These are phyloP conservation scores for Mycena vulgaris DNA, from an alignment of 768 basidiomycete genomes.

Conservation along the genomic window DNA sequence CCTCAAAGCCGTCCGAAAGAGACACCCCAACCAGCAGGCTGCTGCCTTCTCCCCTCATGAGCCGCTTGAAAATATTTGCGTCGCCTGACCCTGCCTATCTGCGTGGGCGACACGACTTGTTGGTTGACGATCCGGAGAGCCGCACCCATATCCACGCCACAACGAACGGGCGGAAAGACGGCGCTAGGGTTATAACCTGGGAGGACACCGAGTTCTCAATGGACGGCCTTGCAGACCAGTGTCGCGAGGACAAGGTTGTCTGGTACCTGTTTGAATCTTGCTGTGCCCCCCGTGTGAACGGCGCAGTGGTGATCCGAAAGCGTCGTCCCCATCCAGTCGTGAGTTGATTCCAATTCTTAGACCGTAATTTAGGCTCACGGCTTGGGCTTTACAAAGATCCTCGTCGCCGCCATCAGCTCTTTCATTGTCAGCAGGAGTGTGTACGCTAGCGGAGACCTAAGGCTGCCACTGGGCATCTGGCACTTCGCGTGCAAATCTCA, in stretches of 20 bases:
- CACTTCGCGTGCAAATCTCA: constrained; percentile 43
- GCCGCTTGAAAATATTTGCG: not conserved
- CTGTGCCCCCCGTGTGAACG: constrained; percentile 30
- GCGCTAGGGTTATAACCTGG: too few relatives aligned
- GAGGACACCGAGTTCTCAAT: too few relatives aligned
- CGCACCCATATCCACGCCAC: too few relatives aligned
- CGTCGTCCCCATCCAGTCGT: constrained; percentile 41
- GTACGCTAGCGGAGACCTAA: constrained; percentile 41
- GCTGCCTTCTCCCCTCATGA: not conserved
- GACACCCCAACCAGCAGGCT: not conserved
- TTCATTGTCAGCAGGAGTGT: constrained; percentile 38
- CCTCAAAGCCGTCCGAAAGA: not conserved
- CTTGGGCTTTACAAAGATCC: constrained; percentile 23
- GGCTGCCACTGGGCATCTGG: constrained; percentile 40
- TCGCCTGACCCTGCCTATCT: not conserved
- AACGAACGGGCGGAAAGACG: too few relatives aligned
- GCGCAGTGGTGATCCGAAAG: constrained; percentile 34
- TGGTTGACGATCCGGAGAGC: not conserved
- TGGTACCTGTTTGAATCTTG: constrained; percentile 38
- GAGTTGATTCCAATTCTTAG: constrained; percentile 15
- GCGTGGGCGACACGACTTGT: not conserved
- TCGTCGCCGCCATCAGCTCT: constrained; percentile 38
- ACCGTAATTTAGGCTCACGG: too few relatives aligned
- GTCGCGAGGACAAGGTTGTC: constrained; percentile 23
- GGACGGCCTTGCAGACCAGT: constrained; percentile 15